Evolutionary conservation across 2,329 filamentous ascomycete genomes (phyloP).

Genomic region (Phialophora macrospora): DNA sequence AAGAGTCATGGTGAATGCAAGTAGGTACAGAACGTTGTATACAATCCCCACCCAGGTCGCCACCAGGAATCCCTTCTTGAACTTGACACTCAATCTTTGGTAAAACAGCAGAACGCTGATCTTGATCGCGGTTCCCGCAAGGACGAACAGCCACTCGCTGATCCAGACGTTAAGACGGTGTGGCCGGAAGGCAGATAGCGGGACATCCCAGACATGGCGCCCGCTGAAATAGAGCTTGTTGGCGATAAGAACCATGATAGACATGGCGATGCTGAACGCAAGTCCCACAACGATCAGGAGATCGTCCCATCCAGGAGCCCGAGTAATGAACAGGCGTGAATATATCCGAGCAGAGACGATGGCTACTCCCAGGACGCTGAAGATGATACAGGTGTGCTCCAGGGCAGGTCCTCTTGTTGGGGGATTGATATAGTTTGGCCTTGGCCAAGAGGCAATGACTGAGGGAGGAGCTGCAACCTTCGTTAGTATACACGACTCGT

Average conservation of each 20-base stretch:
- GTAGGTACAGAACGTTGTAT: constrained; percentile 36
- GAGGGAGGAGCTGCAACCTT: constrained; percentile 18
- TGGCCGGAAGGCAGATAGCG: constrained; percentile 15
- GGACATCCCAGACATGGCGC: constrained; percentile 38
- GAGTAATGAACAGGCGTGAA: constrained; percentile 40
- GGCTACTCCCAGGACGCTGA: constrained; percentile 36
- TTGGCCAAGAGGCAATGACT: constrained; percentile 40
- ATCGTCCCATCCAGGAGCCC: constrained; percentile 35
- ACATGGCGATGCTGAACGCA: constrained; percentile 24
- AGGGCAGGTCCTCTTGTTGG: constrained; percentile 39
- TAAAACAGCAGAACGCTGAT: constrained; percentile 39
- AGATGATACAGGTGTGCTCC: constrained; percentile 38
- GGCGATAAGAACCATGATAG: constrained; percentile 32
- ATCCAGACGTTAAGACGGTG: constrained; percentile 36
- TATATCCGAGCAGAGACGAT: constrained; percentile 40
- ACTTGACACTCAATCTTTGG: constrained; percentile 35
- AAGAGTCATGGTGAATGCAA: constrained; percentile 30
- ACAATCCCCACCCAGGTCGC: constrained; percentile 37
- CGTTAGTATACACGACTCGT: not conserved
- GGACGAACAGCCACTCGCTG: constrained; percentile 27
- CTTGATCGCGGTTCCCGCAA: constrained; percentile 23
- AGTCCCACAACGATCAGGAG: constrained; percentile 30
- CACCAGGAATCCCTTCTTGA: constrained; percentile 31
- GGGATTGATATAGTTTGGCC: constrained; percentile 43
- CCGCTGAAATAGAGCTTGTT: constrained; percentile 32